phyloP scores from a whole-genome alignment of 352 stramenopile genomes.

The Aphanomyces euteiches region DNA sequence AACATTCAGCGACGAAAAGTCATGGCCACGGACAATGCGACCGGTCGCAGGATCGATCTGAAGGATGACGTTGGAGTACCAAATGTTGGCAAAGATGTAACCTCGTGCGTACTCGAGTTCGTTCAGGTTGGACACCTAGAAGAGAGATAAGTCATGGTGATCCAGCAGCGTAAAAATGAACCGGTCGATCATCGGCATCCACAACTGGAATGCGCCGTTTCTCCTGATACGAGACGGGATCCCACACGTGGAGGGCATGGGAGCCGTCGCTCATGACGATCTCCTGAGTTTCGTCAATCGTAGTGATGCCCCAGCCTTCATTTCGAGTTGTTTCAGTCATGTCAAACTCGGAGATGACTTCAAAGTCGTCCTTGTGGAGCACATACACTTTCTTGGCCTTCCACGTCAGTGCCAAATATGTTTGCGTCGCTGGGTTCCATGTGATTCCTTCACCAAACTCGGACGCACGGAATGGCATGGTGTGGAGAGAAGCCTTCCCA shows the following conservation, averaged over 20 bases:
- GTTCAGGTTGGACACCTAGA: conserved; percentile 77
- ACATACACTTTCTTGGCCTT: conserved; percentile 84
- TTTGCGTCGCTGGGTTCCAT: conserved; percentile 47
- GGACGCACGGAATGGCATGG: conserved; percentile 46
- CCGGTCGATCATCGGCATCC: conserved; percentile 40
- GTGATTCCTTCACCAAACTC: conserved; percentile 92
- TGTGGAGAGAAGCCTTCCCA: conserved; percentile 66
- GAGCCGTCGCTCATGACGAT: conserved; percentile 90
- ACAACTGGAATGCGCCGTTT: conserved; percentile 62
- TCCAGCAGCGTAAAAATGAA: neutral
- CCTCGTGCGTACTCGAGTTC: conserved; percentile 92
- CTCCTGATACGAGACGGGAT: conserved; percentile 69
- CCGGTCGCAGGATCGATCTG: conserved; percentile 89
- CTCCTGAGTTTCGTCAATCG: conserved; percentile 60
- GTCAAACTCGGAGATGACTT: conserved; percentile 23
- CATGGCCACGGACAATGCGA: conserved; percentile 85
- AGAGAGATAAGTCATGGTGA: neutral
- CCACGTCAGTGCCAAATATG: conserved; percentile 91
- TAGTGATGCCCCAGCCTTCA: conserved; percentile 93
- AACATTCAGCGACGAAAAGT: conserved; percentile 55
- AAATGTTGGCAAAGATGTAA: conserved; percentile 93
- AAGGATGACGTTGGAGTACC: conserved; percentile 89
- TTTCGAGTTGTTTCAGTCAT: conserved; percentile 46
- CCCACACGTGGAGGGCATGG: conserved; percentile 88
- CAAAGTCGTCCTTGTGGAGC: conserved; percentile 56